Base-by-base conservation (phyloP, 2,329 filamentous ascomycete genomes). In the Aureobasidium musti region DNA sequence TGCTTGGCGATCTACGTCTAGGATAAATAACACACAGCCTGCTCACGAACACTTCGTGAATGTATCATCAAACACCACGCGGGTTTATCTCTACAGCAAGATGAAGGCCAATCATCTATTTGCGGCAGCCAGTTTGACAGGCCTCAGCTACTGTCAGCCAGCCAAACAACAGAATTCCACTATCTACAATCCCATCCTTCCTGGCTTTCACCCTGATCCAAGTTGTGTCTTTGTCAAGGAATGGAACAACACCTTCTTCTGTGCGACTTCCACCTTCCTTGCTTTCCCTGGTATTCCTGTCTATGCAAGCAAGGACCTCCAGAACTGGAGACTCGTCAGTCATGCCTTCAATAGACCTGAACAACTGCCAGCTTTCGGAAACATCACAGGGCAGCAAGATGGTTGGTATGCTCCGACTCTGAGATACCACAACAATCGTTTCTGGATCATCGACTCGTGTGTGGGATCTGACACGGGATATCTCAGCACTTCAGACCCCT, bases 181-280 rank as follows among this genome's bases (percentile, higher is more conserved):
- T 21, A 73, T 73, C 47, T 75, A 74, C 66, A 83, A 83, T 69
- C 81, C 81, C 1, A 78, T 82, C 30, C 69, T 83, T 2, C 78
- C 81, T 4, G 81, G 81, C 14, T 83, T 79, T 63, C 75, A 81
- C 60, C 78, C 81, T 0, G 80, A 82, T 68, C 81, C 81, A 1
- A 79, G 77, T 52, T 81, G 80, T 66, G 76, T 79, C 26, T 76
- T 78, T 47, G 78, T 82, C 6, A 70, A 73, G 3, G 72, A 78
- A 33, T 74, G 72, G 74, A 70, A 79, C 39, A 70, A 76, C 28
- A 80, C 77, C 0, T 81, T 79, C 70, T 82, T 80, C 72, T 80
- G 80, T 61, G 79, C 78, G 1, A 76, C 76, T 2, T 81, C 80
- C 1, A 79, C 76, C n/a, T 82, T 83, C 71, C 73, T 78, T 60